A percentile compares a stretch with the other conserved stretches of the same genome.
Conservation (phyloP, 208 protist species). For the Acanthamoeba castellanii region DNA sequence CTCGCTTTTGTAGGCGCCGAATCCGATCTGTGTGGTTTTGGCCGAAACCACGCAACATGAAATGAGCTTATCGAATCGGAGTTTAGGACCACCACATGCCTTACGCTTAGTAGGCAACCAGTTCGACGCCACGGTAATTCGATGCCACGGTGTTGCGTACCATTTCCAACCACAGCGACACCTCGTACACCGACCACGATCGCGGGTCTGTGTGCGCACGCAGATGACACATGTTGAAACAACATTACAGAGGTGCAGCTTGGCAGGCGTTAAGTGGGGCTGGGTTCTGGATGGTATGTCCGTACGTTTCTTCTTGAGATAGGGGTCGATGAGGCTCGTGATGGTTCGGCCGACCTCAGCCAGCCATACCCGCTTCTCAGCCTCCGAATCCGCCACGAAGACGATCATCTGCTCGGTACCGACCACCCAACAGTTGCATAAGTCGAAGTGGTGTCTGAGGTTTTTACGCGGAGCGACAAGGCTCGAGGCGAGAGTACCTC, state of each 20-base stretch:
- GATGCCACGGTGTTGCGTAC: too few relatives aligned
- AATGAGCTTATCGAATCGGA: neutral
- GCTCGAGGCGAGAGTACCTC: conserved; percentile 9
- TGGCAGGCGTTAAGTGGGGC: neutral
- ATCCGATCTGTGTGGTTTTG: neutral
- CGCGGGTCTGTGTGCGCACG: neutral
- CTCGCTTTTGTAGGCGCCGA: conserved; percentile 29
- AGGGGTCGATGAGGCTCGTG: conserved; percentile 53
- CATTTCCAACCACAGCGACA: conserved; percentile 68
- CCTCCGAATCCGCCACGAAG: conserved; percentile 48
- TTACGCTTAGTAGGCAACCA: neutral
- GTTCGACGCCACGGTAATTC: too few relatives aligned
- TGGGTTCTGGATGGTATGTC: neutral
- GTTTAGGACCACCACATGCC: neutral
- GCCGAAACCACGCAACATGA: neutral
- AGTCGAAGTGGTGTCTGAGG: neutral
- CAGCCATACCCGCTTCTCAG: conserved; percentile 17
- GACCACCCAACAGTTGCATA: neutral
- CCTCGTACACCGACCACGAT: conserved; percentile 57
- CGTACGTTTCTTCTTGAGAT: conserved; percentile 70
- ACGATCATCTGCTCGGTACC: neutral
- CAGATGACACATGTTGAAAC: neutral
- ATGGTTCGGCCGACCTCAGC: neutral
- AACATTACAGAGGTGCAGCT: neutral
- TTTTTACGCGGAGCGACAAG: neutral